phyloP scores from a whole-genome alignment of 371 early-diverging fungal species.

The Lichtheimia ornata region DNA sequence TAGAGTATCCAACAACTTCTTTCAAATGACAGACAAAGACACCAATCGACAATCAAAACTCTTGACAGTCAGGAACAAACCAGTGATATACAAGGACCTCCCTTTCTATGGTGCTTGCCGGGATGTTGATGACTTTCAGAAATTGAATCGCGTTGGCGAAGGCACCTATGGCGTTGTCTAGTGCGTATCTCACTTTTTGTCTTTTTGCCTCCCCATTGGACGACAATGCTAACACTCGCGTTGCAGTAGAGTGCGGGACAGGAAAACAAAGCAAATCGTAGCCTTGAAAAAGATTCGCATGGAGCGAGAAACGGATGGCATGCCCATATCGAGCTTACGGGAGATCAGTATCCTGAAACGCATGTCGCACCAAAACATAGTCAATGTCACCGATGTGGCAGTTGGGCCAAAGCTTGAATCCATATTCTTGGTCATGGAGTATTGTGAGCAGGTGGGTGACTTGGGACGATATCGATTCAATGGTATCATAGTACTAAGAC shows the following conservation, averaged over 20 bases:
- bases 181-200: constrained; percentile 39
- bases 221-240: background rate
- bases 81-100: constrained; percentile 27
- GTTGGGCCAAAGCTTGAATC: constrained; percentile 65
- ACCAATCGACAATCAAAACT: constrained; percentile 12
- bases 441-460: constrained; percentile 65
- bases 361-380: constrained; percentile 85
- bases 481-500: background rate
- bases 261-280: constrained; percentile 67
- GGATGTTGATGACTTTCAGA: constrained; percentile 68
- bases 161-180: constrained; percentile 92
- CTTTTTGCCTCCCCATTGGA: background rate
- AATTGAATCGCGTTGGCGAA: constrained; percentile 73
- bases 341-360: constrained; percentile 91
- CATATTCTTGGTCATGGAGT: constrained; percentile 80
- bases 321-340: constrained; percentile 83
- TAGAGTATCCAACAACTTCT: too few species aligned
- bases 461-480: background rate
- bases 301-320: constrained; percentile 80
- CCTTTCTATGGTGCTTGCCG: constrained; percentile 62
- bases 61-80: constrained; percentile 29
- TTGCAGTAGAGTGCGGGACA: constrained; percentile 23
- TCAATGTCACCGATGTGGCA: constrained; percentile 81
- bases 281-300: constrained; percentile 91
- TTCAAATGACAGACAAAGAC: too few species aligned